phyloP scores from a whole-genome alignment of 495 filamentous ascomycete genomes.

The Cudoniella acicularis region DNA sequence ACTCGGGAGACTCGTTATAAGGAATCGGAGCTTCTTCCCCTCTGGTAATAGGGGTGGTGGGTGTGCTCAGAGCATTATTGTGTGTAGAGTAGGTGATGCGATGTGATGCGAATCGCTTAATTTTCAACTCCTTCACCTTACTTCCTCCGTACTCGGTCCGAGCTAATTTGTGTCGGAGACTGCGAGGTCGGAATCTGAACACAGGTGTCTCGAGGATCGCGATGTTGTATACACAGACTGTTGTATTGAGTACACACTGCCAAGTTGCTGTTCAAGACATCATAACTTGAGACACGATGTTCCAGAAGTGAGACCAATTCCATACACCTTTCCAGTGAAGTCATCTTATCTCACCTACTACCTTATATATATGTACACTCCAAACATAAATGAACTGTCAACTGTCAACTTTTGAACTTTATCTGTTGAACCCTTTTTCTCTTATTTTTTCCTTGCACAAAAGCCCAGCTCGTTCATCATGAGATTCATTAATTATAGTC shows the following conservation, averaged over 20 bases:
- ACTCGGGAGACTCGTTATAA: too few relatives aligned
- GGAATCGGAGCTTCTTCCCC: too few relatives aligned
- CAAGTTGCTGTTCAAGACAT: not conserved
- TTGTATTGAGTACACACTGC: not conserved
- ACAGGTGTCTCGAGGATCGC: not conserved
- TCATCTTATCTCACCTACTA: not conserved
- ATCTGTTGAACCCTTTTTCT: not conserved
- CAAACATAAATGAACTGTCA: too few relatives aligned
- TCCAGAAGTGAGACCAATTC: not conserved
- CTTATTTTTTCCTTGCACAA: not conserved
- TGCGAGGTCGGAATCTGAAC: not conserved
- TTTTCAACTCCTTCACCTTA: too few relatives aligned
- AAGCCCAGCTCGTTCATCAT: not conserved
- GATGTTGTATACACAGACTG: not conserved
- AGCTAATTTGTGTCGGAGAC: too few relatives aligned
- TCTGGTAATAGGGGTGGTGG: too few relatives aligned
- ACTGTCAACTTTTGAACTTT: not conserved
- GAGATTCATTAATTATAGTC: not conserved
- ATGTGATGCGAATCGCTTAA: too few relatives aligned
- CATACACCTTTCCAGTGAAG: not conserved
- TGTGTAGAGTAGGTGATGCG: too few relatives aligned
- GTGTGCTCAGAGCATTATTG: too few relatives aligned
- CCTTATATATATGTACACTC: not conserved
- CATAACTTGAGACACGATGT: not conserved
- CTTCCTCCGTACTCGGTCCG: too few relatives aligned